Evolutionary conservation across 2,329 filamentous ascomycete species (phyloP).

Genomic region (Chaetomiaceae sp.): DNA sequence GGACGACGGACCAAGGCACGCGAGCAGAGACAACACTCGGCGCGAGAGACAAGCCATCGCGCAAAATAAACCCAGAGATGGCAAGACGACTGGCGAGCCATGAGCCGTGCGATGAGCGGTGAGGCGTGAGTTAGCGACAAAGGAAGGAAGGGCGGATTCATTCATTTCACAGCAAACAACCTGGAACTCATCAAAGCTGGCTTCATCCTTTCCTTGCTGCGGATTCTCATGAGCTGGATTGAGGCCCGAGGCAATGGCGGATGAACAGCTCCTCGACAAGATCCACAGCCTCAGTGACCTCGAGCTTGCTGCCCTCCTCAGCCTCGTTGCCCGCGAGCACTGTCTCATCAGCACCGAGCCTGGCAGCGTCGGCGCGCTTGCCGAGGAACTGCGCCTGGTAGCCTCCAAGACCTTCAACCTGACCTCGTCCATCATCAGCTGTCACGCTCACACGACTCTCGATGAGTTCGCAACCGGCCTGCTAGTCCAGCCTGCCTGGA

Average conservation of each 20-base stretch:
- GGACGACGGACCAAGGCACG: background rate
- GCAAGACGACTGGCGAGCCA: background rate
- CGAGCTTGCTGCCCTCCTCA: conserved; percentile 80
- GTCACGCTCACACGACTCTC: conserved; percentile 66
- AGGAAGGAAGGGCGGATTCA: background rate
- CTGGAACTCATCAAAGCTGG: background rate
- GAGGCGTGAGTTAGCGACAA: conserved; percentile 2
- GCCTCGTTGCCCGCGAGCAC: conserved; percentile 76
- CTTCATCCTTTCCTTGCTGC: background rate
- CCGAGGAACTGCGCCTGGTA: conserved; percentile 68
- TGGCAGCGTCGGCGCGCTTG: conserved; percentile 56
- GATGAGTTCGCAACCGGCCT: conserved; percentile 76
- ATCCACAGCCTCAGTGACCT: conserved; percentile 79
- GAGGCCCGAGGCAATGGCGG: conserved; percentile 48
- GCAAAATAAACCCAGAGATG: background rate
- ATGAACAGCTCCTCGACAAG: conserved; percentile 57
- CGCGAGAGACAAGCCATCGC: too few species aligned
- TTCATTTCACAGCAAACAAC: too few species aligned
- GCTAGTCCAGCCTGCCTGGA: conserved; percentile 47
- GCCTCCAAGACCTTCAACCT: conserved; percentile 69
- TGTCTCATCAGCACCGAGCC: conserved; percentile 71
- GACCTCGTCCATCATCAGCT: conserved; percentile 65
- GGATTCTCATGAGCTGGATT: background rate
- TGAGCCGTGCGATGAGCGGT: background rate
- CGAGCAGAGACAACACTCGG: background rate